These are phyloP conservation scores for Peronospora belbahrii DNA, from an alignment of 352 stramenopile species.

Conservation along the genomic window DNA sequence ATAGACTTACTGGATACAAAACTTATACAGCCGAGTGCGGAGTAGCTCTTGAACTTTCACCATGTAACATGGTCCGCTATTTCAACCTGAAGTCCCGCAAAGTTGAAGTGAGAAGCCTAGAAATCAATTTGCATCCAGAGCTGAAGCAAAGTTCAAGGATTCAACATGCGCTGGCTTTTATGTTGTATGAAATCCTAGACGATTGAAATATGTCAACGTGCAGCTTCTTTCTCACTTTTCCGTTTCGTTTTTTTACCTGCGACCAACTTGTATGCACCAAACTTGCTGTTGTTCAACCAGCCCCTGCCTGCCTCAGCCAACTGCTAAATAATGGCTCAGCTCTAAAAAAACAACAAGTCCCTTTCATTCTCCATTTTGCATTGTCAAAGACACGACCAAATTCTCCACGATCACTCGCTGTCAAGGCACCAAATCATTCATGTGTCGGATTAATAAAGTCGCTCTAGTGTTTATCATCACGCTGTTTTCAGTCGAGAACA, in stretches of 20 bases:
- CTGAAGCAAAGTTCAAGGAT: neutral
- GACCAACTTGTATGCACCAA: slow-evolving; percentile 7
- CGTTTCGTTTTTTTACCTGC: neutral
- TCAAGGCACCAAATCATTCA: neutral
- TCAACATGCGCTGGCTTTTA: neutral
- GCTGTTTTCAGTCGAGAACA: neutral
- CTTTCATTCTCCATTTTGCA: slow-evolving; percentile 2
- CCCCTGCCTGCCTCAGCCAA: neutral
- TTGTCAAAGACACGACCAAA: neutral
- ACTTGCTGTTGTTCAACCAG: slow-evolving; percentile 1
- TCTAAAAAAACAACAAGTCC: neutral
- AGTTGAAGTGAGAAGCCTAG: no score
- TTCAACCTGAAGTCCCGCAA: no score
- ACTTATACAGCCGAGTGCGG: no score
- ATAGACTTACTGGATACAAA: no score
- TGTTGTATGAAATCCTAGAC: neutral
- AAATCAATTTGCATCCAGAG: no score
- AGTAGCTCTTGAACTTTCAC: no score
- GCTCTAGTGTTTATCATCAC: neutral
- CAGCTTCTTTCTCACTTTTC: neutral
- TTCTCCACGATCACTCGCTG: neutral
- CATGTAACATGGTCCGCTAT: no score
- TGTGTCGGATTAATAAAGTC: slow-evolving; percentile 6
- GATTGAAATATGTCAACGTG: neutral
- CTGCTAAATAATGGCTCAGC: neutral